Conservation (phyloP, 2,329 filamentous ascomycete species). For the Xylogone sp. region DNA sequence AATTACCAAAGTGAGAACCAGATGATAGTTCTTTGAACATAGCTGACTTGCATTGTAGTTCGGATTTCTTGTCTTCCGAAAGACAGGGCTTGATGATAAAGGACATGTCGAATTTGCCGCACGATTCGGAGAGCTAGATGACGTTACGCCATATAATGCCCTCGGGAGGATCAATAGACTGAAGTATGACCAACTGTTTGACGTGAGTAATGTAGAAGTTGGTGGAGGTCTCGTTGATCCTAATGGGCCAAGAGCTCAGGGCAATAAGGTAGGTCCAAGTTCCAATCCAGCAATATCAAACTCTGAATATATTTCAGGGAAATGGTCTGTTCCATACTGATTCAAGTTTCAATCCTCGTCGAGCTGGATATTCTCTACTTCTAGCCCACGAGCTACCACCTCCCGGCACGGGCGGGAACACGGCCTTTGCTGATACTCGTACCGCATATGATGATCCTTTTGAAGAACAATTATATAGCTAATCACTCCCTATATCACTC, state of each 20-base stretch:
- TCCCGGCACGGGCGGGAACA: conserved; percentile 41
- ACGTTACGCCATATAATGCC: conserved; percentile 45
- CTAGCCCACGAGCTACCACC: conserved; percentile 47
- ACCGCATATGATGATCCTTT: conserved; percentile 43
- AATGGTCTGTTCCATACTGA: conserved; percentile 53
- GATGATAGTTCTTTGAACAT: too few relatives aligned
- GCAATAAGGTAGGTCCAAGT: conserved; percentile 11
- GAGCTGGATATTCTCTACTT: conserved; percentile 48
- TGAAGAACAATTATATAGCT: conserved; percentile 40
- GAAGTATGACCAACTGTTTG: conserved; percentile 48
- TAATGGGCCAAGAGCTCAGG: conserved; percentile 13
- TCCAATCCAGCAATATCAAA: too few relatives aligned
- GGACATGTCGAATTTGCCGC: conserved; percentile 47
- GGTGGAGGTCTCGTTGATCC: conserved; percentile 31
- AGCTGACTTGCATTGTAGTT: too few relatives aligned
- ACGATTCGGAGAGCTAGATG: conserved; percentile 52
- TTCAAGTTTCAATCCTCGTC: conserved; percentile 50
- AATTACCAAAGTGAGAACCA: conserved; percentile 28
- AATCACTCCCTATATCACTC: conserved; percentile 50
- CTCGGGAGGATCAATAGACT: conserved; percentile 42
- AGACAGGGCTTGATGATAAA: conserved; percentile 45
- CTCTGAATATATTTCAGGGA: conserved; percentile 5
- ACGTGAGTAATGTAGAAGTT: conserved; percentile 50
- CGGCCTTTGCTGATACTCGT: conserved; percentile 50
- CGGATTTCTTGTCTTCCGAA: conserved; percentile 48